A percentile compares a stretch with the other conserved stretches of the same genome.
These are phyloP conservation scores for Aphanomyces euteiches DNA, from an alignment of 352 stramenopile genomes.

Conservation along the genomic window DNA sequence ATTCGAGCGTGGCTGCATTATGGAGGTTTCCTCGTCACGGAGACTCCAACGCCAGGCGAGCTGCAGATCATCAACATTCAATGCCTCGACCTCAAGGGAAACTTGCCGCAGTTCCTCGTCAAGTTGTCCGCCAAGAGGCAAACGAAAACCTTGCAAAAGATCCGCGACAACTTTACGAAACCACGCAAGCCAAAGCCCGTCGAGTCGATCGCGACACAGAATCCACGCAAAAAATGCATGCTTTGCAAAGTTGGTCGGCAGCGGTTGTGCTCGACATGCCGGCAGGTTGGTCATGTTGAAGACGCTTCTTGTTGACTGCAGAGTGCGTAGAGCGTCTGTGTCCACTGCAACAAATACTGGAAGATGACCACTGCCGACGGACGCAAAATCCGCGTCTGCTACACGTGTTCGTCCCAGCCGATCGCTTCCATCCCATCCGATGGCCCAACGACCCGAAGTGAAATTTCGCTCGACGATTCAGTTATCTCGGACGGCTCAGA, in stretches of 20 bases:
- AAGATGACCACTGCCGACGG: conserved; percentile 9
- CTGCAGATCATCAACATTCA: conserved; percentile 17
- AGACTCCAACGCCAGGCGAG: conserved; percentile 31
- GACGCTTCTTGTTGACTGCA: too few species aligned
- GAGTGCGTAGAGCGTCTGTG: not conserved
- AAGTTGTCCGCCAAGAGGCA: not conserved
- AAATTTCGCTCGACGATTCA: too few species aligned
- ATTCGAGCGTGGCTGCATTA: conserved; percentile 73
- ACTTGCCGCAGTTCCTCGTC: conserved; percentile 13
- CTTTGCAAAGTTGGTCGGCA: conserved; percentile 1
- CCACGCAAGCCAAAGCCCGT: not conserved
- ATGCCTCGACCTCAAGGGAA: conserved; percentile 5
- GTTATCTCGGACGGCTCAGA: too few species aligned
- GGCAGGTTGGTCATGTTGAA: not conserved
- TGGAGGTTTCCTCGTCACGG: conserved; percentile 74
- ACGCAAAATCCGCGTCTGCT: conserved; percentile 10
- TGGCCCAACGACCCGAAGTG: too few species aligned
- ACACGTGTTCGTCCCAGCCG: conserved; percentile 1
- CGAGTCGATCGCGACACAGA: not conserved
- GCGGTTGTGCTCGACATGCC: not conserved
- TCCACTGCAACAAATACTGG: conserved; percentile 12
- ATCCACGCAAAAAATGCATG: conserved; percentile 1
- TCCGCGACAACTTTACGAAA: not conserved
- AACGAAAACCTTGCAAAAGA: not conserved
- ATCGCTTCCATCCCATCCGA: too few species aligned